Percentiles rank a stretch among this genome's conserved stretches.
Evolutionary conservation across 148 eudicot genomes (phyloP).

Genomic region (Drosera capensis): DNA sequence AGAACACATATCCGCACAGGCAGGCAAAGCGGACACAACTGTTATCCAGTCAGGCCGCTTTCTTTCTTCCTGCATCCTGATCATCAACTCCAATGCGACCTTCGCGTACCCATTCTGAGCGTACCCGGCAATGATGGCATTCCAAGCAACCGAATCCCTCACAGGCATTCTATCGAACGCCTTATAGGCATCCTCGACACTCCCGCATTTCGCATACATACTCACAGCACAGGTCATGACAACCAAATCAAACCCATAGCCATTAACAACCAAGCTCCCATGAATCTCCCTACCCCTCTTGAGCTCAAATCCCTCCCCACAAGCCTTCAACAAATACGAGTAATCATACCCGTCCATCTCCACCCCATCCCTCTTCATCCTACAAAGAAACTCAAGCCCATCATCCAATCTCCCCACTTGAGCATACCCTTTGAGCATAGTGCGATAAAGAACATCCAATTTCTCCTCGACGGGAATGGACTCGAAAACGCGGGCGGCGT

Average conservation of each 20-base stretch:
- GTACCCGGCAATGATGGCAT: slow-evolving; percentile 7
- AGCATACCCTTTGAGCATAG: slow-evolving; percentile 42
- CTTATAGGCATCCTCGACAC: slow-evolving; percentile 3
- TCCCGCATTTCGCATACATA: slow-evolving; percentile 8
- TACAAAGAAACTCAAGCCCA: slow-evolving; percentile 25
- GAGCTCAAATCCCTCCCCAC: slow-evolving; percentile 26
- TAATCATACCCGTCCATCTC: slow-evolving; percentile 44
- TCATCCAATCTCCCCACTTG: slow-evolving; percentile 16
- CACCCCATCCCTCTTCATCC: slow-evolving; percentile 46
- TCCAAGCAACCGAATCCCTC: slow-evolving; percentile 10
- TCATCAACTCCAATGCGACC: slow-evolving; percentile 2
- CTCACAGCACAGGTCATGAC: slow-evolving; percentile 5
- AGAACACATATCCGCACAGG: slow-evolving; percentile 6
- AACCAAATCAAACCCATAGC: neutral
- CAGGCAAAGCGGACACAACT: slow-evolving; percentile 5
- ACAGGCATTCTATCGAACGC: slow-evolving; percentile 11
- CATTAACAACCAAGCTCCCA: slow-evolving; percentile 1
- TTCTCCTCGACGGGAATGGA: slow-evolving; percentile 29
- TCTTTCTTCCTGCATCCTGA: slow-evolving; percentile 5
- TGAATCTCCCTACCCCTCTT: slow-evolving; percentile 7
- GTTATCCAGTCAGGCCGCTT: slow-evolving; percentile 5
- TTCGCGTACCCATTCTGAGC: slow-evolving; percentile 6
- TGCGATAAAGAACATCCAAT: slow-evolving; percentile 37
- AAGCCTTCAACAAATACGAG: slow-evolving; percentile 51
- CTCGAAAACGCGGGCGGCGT: slow-evolving; percentile 55